Conservation (phyloP, 805 yeast genomes). For the Schwanniomyces yamadae region DNA sequence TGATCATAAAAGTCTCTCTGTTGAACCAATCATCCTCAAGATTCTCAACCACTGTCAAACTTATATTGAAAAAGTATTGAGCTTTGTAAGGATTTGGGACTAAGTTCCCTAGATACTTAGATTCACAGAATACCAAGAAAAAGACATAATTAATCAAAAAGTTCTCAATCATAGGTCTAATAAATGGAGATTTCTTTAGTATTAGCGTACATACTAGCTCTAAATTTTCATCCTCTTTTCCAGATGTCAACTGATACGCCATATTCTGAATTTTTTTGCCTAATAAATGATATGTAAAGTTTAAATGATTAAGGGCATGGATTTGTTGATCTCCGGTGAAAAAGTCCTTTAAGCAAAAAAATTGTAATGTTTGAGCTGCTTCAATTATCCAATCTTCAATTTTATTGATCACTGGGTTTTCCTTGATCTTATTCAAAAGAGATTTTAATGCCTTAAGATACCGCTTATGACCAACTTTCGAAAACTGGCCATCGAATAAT, state of each 20-base stretch:
- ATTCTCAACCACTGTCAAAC: background rate
- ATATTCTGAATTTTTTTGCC: conserved; percentile 18
- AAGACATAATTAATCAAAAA: conserved; percentile 43
- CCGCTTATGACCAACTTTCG: conserved; percentile 9
- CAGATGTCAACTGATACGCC: background rate
- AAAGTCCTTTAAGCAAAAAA: conserved; percentile 34
- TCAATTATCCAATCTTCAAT: conserved; percentile 40
- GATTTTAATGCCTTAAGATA: conserved; percentile 19
- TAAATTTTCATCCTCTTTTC: background rate
- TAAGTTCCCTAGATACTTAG: conserved; percentile 17
- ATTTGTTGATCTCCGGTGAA: conserved; percentile 21
- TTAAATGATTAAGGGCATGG: conserved; percentile 30
- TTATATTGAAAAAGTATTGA: conserved; percentile 18
- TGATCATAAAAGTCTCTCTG: background rate
- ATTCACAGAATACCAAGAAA: conserved; percentile 34
- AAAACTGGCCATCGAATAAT: background rate
- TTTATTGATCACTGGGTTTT: conserved; percentile 18
- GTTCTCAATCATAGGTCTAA: conserved; percentile 43
- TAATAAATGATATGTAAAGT: conserved; percentile 34
- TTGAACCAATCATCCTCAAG: conserved; percentile 4
- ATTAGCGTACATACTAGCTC: background rate
- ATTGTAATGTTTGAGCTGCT: conserved; percentile 30
- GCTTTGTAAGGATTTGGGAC: conserved; percentile 41
- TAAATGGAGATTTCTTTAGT: conserved; percentile 15
- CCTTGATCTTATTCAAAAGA: conserved; percentile 17